These are phyloP conservation scores for Forsythia viridissima DNA, from an alignment of 257 asterid species.

Conservation along the genomic window DNA sequence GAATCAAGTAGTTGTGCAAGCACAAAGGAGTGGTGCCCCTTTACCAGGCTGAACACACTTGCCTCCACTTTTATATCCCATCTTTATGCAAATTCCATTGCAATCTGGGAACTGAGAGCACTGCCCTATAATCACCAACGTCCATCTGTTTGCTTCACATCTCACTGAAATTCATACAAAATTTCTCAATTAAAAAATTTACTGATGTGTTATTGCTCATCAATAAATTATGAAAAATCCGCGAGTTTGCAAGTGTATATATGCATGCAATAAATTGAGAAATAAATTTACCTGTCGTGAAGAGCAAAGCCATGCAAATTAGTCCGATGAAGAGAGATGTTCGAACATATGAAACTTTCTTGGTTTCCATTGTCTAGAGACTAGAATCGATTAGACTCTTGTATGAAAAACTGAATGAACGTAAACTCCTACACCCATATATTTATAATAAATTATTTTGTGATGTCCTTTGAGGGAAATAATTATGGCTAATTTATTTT, in stretches of 20 bases:
- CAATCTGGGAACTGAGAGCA: conserved; percentile 14
- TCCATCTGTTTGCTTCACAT: neutral
- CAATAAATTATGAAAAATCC: neutral
- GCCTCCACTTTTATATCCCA: conserved; percentile 9
- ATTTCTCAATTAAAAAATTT: neutral
- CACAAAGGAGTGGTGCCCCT: neutral
- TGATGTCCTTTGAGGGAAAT: too few species aligned
- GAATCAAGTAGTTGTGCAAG: neutral
- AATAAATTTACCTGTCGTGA: neutral
- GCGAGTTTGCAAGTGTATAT: too few species aligned
- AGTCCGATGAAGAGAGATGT: neutral
- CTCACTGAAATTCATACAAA: neutral
- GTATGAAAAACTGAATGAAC: too few species aligned
- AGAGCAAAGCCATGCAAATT: neutral
- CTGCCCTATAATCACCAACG: neutral
- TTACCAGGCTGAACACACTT: neutral
- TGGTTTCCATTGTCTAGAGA: neutral
- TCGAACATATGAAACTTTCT: neutral
- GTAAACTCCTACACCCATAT: too few species aligned
- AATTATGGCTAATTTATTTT: too few species aligned
- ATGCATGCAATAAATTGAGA: neutral
- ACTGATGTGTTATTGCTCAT: neutral
- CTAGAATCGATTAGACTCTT: too few species aligned
- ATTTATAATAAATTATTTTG: too few species aligned
- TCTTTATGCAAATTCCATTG: neutral